These are phyloP conservation scores for Aspergillus clavatus DNA, from an alignment of 2,329 filamentous ascomycete genomes.

Conservation along the genomic window DNA sequence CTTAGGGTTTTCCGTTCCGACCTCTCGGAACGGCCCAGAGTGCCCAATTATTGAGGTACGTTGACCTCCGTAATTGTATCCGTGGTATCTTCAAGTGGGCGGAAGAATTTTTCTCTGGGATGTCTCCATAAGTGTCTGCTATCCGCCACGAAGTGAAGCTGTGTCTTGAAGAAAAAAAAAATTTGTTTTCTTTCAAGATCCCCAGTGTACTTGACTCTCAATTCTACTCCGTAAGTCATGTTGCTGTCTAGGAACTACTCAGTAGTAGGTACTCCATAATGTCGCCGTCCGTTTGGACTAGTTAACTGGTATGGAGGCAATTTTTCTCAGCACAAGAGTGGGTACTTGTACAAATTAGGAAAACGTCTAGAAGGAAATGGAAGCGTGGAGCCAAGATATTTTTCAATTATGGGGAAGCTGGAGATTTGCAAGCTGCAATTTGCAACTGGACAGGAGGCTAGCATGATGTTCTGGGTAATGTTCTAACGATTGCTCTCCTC, in stretches of 20 bases:
- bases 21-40: neutral
- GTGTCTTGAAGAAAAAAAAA: too few relatives aligned
- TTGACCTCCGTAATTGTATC: too few relatives aligned
- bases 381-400: neutral
- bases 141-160: too few relatives aligned
- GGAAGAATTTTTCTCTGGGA: too few relatives aligned
- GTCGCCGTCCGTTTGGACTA: neutral
- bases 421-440: neutral
- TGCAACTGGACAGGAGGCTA: neutral
- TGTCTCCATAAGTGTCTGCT: too few relatives aligned
- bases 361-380: neutral
- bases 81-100: too few relatives aligned
- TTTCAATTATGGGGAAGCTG: neutral
- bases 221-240: neutral
- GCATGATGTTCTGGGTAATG: too few relatives aligned
- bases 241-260: too few relatives aligned
- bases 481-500: too few relatives aligned
- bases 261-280: conserved; percentile 1
- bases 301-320: neutral
- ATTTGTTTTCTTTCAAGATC: conserved; percentile 12
- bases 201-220: conserved; percentile 15
- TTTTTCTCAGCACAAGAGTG: neutral
- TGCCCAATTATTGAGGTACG: neutral
- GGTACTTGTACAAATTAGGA: neutral
- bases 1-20: neutral